Base-by-base conservation (phyloP, 805 yeast genomes). In the Ogataea pignaliae region DNA sequence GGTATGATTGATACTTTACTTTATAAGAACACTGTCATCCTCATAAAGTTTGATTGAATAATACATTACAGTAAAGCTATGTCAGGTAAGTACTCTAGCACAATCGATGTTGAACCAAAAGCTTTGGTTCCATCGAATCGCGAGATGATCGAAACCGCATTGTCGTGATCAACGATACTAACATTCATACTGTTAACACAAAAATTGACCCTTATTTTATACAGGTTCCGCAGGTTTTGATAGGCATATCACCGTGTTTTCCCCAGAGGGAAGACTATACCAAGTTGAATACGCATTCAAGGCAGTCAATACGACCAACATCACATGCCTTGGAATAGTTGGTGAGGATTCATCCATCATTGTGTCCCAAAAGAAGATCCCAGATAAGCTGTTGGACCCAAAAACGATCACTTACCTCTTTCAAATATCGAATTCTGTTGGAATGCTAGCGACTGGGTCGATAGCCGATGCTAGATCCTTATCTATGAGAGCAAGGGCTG, bases 231-330 rank as follows among this genome's bases (percentile, higher is more conserved):
- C 98, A n/a, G 99, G 99, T 43, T 93, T 90, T 66, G 99, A 93
- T 72, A 86, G 99, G 74, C 99, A 93, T 67, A 93, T 93, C 66
- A 93, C 99, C 28, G 90, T 93, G 58, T 93, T 93, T 72, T 91
- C 98, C 34, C 99, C 99, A 16, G 99, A 93, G 65, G 99, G 99
- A 37, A 83, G 99, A 68, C 75, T 93, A 49, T 93, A 85, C 70
- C 99, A 93, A 70, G 99, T 91, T 32, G 99, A 93, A 66, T 93
- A 93, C 63, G 99, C 98, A 6, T 90, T 90, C 73, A 90, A 93
- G 66, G 98, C 98, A 5, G 89, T 93, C 64, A 93, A 89, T 60
- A 81, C 95, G 37, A 81, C 97, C 46, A 91, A 88, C 64, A 80
- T 93, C 60, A 93, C 96, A 36, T 85, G 95, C 26, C 61, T 93